Percentiles rank a stretch among this genome's conserved stretches.
Evolutionary conservation across 2,329 filamentous ascomycete species (phyloP).

Genomic region (Fonsecaea nubica): DNA sequence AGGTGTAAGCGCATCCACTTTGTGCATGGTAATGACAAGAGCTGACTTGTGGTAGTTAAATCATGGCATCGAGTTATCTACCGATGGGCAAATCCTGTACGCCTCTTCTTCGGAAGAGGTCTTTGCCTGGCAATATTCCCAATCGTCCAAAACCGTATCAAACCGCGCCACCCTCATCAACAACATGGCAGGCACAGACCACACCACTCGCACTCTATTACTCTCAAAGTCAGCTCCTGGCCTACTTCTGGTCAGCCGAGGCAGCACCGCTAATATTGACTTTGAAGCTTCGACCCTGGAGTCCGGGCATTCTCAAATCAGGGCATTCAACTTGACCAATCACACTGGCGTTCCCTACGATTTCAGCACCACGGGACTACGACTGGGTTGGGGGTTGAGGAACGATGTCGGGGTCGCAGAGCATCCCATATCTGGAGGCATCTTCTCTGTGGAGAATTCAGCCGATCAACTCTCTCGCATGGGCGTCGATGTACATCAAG

Average conservation of each 20-base stretch:
- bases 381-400: conserved; percentile 71
- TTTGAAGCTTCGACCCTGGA: conserved; percentile 55
- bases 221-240: conserved; percentile 62
- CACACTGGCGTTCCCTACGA: conserved; percentile 49
- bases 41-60: conserved; percentile 47
- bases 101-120: conserved; percentile 65
- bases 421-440: conserved; percentile 54
- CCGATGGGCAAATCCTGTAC: conserved; percentile 59
- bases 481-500: conserved; percentile 66
- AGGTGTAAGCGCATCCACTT: conserved; percentile 26
- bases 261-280: conserved; percentile 70
- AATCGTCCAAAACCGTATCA: conserved; percentile 53
- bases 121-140: conserved; percentile 70
- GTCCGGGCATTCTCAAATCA: conserved; percentile 71
- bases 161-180: conserved; percentile 62
- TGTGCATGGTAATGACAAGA: neutral
- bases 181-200: conserved; percentile 67
- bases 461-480: conserved; percentile 67
- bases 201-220: conserved; percentile 71
- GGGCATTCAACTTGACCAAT: conserved; percentile 63
- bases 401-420: conserved; percentile 74
- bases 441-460: conserved; percentile 71
- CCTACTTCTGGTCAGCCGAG: conserved; percentile 69
- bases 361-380: conserved; percentile 59
- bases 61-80: conserved; percentile 59